Conservation (phyloP, 2,329 filamentous ascomycete genomes). For the Colletotrichum acutatum region DNA sequence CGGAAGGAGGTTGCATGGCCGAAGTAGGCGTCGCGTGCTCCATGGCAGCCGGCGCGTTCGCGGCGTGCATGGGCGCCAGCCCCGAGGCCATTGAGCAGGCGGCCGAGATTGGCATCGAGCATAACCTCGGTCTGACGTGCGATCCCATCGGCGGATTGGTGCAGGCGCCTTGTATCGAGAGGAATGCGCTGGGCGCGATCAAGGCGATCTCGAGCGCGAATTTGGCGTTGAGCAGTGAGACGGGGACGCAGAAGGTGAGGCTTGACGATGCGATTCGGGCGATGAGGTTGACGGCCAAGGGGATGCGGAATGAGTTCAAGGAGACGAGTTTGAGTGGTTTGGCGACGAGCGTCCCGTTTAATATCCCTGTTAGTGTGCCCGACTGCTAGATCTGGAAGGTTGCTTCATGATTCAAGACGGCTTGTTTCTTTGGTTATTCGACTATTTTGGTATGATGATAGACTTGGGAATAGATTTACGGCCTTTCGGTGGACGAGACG, state of each 20-base stretch:
- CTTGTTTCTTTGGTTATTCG: no score
- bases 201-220: slow-evolving; percentile 64
- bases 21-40: slow-evolving; percentile 63
- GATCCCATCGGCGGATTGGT: slow-evolving; percentile 62
- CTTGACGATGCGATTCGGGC: slow-evolving; percentile 62
- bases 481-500: not conserved
- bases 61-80: slow-evolving; percentile 62
- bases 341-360: slow-evolving; percentile 60
- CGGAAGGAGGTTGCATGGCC: slow-evolving; percentile 65
- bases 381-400: no score
- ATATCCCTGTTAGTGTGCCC: slow-evolving; percentile 64
- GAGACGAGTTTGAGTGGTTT: slow-evolving; percentile 62
- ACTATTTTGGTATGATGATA: not conserved
- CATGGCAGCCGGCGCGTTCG: slow-evolving; percentile 62
- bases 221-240: slow-evolving; percentile 55
- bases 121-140: slow-evolving; percentile 62
- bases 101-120: slow-evolving; percentile 63
- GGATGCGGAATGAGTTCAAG: slow-evolving; percentile 65
- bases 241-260: slow-evolving; percentile 58
- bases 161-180: slow-evolving; percentile 62
- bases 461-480: not conserved
- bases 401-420: no score
- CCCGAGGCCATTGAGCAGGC: slow-evolving; percentile 62
- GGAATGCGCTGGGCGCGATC: slow-evolving; percentile 61
- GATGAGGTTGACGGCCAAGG: slow-evolving; percentile 61